A percentile compares a stretch with the other conserved stretches of the same genome.
Conservation (phyloP, 306 rosid species). For the Luffa aegyptiaca region DNA sequence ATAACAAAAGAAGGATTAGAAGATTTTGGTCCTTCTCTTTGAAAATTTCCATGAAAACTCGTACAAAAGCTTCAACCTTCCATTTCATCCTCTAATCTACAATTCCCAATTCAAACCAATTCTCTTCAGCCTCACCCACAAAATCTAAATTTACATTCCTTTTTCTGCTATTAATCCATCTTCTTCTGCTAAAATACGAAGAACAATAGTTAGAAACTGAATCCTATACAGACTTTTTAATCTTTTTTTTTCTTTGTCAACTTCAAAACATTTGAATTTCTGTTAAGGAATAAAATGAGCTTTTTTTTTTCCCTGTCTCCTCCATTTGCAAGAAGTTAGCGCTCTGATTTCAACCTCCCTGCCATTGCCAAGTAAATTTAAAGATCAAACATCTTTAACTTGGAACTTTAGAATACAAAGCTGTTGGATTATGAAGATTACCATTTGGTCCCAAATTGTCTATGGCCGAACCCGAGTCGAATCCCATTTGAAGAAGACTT, state of each 20-base stretch:
- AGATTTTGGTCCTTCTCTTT: neutral
- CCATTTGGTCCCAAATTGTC: slow-evolving; percentile 82
- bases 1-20: neutral
- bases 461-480: slow-evolving; percentile 45
- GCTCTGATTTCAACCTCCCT: slow-evolving; percentile 71
- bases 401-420: neutral
- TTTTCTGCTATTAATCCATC: slow-evolving; percentile 40
- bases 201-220: slow-evolving; percentile 57
- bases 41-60: slow-evolving; percentile 20
- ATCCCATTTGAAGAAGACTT: slow-evolving; percentile 75
- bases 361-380: slow-evolving; percentile 21
- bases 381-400: neutral
- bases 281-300: slow-evolving; percentile 17
- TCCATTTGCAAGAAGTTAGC: slow-evolving; percentile 23
- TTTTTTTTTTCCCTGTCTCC: neutral
- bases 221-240: slow-evolving; percentile 50
- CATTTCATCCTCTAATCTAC: slow-evolving; percentile 18
- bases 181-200: slow-evolving; percentile 77
- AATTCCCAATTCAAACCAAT: slow-evolving; percentile 28
- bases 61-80: slow-evolving; percentile 29
- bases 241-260: slow-evolving; percentile 24
- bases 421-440: slow-evolving; percentile 5
- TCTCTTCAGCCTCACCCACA: slow-evolving; percentile 36
- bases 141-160: slow-evolving; percentile 19
- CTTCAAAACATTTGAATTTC: slow-evolving; percentile 26